Percentiles rank a stretch among this genome's conserved stretches.
Conservation (phyloP, 2,329 filamentous ascomycete genomes). For the Aureobasidium sp. region DNA sequence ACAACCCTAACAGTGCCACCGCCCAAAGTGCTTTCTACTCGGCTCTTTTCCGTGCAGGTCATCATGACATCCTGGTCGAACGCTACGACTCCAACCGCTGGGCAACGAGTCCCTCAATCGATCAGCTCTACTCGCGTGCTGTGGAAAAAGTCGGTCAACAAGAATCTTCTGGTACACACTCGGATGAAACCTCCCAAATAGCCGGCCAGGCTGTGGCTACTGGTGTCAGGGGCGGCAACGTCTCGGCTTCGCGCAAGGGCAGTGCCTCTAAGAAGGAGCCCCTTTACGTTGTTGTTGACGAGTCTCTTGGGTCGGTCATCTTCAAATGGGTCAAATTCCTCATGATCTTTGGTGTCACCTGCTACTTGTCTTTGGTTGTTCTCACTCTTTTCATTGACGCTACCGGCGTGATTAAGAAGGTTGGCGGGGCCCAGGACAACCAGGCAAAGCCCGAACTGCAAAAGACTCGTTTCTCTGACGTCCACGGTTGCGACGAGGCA, state of each 20-base stretch:
- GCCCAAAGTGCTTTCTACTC: constrained; percentile 93
- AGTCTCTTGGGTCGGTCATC: constrained; percentile 68
- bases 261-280: constrained; percentile 73
- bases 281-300: constrained; percentile 93
- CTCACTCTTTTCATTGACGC: constrained; percentile 79
- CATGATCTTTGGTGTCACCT: constrained; percentile 67
- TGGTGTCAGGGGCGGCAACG: constrained; percentile 58
- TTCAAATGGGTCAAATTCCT: constrained; percentile 92
- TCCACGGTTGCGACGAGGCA: constrained; percentile 95
- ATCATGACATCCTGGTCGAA: constrained; percentile 88
- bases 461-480: constrained; percentile 82
- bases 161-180: constrained; percentile 42
- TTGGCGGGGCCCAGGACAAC: constrained; percentile 62
- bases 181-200: constrained; percentile 61
- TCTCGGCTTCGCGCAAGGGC: constrained; percentile 50
- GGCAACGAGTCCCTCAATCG: constrained; percentile 70
- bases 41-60: constrained; percentile 79
- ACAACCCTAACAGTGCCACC: constrained; percentile 78
- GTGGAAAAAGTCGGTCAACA: constrained; percentile 54
- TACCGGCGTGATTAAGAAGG: constrained; percentile 70
- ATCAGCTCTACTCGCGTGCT: constrained; percentile 71
- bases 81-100: constrained; percentile 81
- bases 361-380: constrained; percentile 71
- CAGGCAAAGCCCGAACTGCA: constrained; percentile 92
- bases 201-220: constrained; percentile 77